A percentile compares a stretch with the other conserved stretches of the same genome.
These are phyloP conservation scores for Inga laurina DNA, from an alignment of 306 rosid species.

Conservation along the genomic window DNA sequence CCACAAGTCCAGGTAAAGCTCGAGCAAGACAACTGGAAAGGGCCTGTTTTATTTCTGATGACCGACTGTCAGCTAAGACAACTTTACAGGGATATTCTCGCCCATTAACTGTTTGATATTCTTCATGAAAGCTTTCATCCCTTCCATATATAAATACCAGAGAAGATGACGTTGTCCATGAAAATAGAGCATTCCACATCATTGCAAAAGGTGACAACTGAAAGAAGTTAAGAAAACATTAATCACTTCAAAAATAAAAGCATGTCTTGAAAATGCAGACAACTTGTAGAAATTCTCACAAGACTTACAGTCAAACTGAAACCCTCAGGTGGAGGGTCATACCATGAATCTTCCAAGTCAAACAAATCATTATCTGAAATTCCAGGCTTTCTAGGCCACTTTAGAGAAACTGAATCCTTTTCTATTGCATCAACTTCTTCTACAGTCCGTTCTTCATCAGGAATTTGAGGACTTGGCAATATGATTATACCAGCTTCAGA, in stretches of 20 bases:
- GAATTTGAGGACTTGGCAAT: slow-evolving; percentile 51
- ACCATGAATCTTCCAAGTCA: slow-evolving; percentile 75
- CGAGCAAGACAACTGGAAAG: slow-evolving; percentile 83
- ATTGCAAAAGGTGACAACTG: slow-evolving; percentile 93
- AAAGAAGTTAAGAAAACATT: slow-evolving; percentile 8
- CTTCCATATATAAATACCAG: slow-evolving; percentile 84
- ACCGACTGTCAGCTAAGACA: slow-evolving; percentile 79
- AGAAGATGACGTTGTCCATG: slow-evolving; percentile 81
- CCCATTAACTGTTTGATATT: slow-evolving; percentile 64
- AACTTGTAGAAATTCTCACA: not conserved
- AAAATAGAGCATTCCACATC: slow-evolving; percentile 81
- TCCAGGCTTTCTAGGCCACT: slow-evolving; percentile 75
- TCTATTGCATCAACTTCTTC: slow-evolving; percentile 48
- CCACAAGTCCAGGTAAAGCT: slow-evolving; percentile 75
- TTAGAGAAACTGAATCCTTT: slow-evolving; percentile 50
- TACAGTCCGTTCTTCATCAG: slow-evolving; percentile 39
- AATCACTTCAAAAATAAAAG: not conserved
- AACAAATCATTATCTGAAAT: slow-evolving; percentile 54
- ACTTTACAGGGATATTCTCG: slow-evolving; percentile 68
- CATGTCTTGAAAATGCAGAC: slow-evolving; percentile 16
- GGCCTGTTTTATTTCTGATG: slow-evolving; percentile 87
- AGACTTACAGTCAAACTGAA: slow-evolving; percentile 72
- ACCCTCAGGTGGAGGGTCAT: slow-evolving; percentile 85
- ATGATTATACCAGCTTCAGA: slow-evolving; percentile 77
- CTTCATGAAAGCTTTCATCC: slow-evolving; percentile 81